These are phyloP conservation scores for thale cress (Arabidopsis thaliana) DNA, from an alignment of 345 rosid genomes.

Conservation along the genomic window TAIR10.1 NC_003071.7:6558501-6559000, in stretches of 20 bases:
- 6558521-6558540: conserved; percentile 49
- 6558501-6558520: conserved; percentile 49
- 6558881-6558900: conserved; percentile 43
- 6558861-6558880: conserved; percentile 51
- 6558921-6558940: neutral
- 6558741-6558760: conserved; percentile 67
- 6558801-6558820: conserved; percentile 67
- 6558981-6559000: neutral
- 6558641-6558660: conserved; percentile 48
- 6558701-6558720: conserved; percentile 40
- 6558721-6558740: conserved; percentile 56
- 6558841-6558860: conserved; percentile 64
- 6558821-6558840: conserved; percentile 51
- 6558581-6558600: conserved; percentile 51
- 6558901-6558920: conserved; percentile 6
- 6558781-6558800: conserved; percentile 83
- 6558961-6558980: conserved; percentile 8
- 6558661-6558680: conserved; percentile 39
- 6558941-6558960: conserved; percentile 1
- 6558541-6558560: conserved; percentile 39
- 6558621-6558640: conserved; percentile 32
- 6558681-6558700: conserved; percentile 37
- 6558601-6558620: conserved; percentile 51
- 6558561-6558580: conserved; percentile 45
- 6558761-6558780: conserved; percentile 78